Evolutionary conservation across 164 flowering plant species (phyloP).

Genomic region (Chloranthus sessilifolius): DNA sequence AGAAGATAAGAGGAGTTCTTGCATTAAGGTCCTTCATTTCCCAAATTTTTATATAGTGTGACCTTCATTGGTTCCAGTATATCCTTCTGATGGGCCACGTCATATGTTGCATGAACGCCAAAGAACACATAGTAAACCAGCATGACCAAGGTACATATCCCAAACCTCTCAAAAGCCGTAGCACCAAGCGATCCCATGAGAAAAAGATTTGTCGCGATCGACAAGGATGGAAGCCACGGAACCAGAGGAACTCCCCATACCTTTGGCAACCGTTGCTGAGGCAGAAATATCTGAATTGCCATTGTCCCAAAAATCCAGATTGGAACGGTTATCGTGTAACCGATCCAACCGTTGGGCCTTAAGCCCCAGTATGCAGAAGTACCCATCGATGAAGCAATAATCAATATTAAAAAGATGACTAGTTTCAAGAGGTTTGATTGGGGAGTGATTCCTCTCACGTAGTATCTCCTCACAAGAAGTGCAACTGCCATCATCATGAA

Average conservation of each 20-base stretch:
- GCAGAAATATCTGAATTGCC: slow-evolving; percentile 39
- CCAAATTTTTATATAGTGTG: neutral
- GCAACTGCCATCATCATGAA: slow-evolving; percentile 82
- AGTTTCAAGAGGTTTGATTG: slow-evolving; percentile 32
- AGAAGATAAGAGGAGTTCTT: no score
- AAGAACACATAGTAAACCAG: slow-evolving; percentile 58
- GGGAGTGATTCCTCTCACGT: slow-evolving; percentile 40
- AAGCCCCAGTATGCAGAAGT: slow-evolving; percentile 36
- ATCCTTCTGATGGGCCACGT: slow-evolving; percentile 45
- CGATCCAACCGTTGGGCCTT: slow-evolving; percentile 45
- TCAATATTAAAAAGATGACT: slow-evolving; percentile 23
- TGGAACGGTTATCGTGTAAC: slow-evolving; percentile 31
- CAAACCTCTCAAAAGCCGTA: slow-evolving; percentile 58
- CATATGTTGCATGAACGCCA: slow-evolving; percentile 85
- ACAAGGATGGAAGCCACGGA: slow-evolving; percentile 82
- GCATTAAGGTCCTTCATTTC: neutral
- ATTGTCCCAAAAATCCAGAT: slow-evolving; percentile 60
- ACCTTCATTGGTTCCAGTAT: slow-evolving; percentile 7
- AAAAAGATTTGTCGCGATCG: slow-evolving; percentile 66
- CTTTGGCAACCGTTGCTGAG: slow-evolving; percentile 44
- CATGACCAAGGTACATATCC: slow-evolving; percentile 62
- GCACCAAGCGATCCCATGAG: slow-evolving; percentile 78
- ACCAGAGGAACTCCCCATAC: slow-evolving; percentile 82
- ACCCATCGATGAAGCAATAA: slow-evolving; percentile 51
- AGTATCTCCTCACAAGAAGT: slow-evolving; percentile 68